Evolutionary conservation across 2,329 filamentous ascomycete species (phyloP), one percentile per base, ranked within the genome.

Genomic region (Alternaria sp.): DNA sequence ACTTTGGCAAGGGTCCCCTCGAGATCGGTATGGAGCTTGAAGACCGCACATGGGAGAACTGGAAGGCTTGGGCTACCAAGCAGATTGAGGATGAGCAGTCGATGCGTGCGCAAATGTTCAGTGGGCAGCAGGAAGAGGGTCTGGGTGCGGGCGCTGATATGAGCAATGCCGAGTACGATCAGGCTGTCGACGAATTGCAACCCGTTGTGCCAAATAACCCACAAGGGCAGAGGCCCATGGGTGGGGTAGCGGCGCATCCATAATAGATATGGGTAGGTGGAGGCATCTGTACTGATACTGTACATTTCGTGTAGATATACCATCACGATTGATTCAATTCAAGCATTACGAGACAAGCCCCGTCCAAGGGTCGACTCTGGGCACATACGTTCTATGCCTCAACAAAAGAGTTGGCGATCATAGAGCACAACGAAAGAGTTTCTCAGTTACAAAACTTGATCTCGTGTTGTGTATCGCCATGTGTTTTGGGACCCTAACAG

Each of bases 1-100:
- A 93, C 84, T 98, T 98, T 77, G 93, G 93, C 77, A 91, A 90
- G 79, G 85, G 87, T 43, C 85, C 87, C 61, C 78, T 93, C 53
- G 90, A 97, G 62, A 84, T 97, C 58, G 89, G 92, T 67, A 92
- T 95, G 88, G 83, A 89, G 64, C 84, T 97, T 54, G 95, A 99
- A 81, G 89, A 96, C 80, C 81, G 85, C 70, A 84, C 88, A 62
- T 97, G 89, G 78, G 92, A 97, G 80, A 82, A 84, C 64, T 99
- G 95, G 95, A 94, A 93, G 85, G 74, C 74, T 27, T 97, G 93
- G 92, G 93, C 93, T 9, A 76, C 79, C 61, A 76, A 82, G 65
- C 81, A 88, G 75, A 81, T 84, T 38, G 81, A 83, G 38, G 68
- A 83, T 5, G 71, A 82, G 64, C 81, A 84, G 61, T 82, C 85